Base-by-base conservation (phyloP, 257 asterid genomes). In the Phtheirospermum japonicum region DNA sequence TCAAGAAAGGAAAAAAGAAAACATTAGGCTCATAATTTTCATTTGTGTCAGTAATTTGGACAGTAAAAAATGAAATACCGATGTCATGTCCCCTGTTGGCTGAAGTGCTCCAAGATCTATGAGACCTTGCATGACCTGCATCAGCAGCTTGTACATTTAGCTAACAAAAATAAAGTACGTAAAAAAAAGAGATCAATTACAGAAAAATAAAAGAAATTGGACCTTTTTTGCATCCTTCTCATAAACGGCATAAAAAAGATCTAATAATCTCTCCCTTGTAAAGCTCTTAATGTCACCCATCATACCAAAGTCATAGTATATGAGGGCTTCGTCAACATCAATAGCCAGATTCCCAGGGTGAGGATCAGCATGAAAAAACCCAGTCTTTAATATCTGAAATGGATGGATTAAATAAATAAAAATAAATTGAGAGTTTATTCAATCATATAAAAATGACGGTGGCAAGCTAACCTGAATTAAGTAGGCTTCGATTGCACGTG, bases 291-390 rank as follows among this genome's bases (percentile, higher is more conserved):
- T 89, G 32, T 89, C 99, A 60, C 99, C 99, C 99, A 92, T 92
- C 99, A 92, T 89, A 54, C 99, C 99, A 28, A 92, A 92, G 70
- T 92, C 99, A 20, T 92, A 92, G 68, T 92, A 92, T 73, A 92
- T 92, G 62, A 92, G 86, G 34, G 96, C 74, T 82, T 92, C 94
- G 14, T 89, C 99, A 33, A 74, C 88, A 64, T 92, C 99, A 64
- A 92, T 78, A 12, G 98, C 98, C 43, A 90, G 98, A 78, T 90
- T 90, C 71, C 98, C 98, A 19, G 98, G 98, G 71, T 92, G 99
- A 55, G 99, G 99, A 79, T 92, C 99, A 52, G 99, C 99, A 58
- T 92, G 99, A 76, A 92, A 92, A 78, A 92, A 92, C 59, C 99
- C 99, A n/a, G 97, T 89, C 76, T 68, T 89, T 62, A 92, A 75